These are phyloP conservation scores for Tuber indicum DNA, from an alignment of 495 filamentous ascomycete species.

Conservation along the genomic window DNA sequence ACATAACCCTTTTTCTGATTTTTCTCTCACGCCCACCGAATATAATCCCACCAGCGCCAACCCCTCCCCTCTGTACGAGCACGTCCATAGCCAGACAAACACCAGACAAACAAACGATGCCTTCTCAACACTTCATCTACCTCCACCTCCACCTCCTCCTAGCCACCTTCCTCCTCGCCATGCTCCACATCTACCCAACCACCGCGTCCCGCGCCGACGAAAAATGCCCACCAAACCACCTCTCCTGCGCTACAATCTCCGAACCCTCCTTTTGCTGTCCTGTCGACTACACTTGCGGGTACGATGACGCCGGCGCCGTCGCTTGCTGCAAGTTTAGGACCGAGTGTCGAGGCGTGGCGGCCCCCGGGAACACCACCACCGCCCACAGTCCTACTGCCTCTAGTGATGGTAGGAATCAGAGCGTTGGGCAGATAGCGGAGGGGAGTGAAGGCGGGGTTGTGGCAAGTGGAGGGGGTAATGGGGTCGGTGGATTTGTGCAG, in stretches of 20 bases:
- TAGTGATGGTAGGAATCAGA: neutral
- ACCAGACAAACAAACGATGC: neutral
- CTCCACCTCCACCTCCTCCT: neutral
- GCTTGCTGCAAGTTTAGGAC: neutral
- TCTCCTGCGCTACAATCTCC: conserved; percentile 3
- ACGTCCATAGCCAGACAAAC: neutral
- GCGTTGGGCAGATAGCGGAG: neutral
- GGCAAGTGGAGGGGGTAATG: neutral
- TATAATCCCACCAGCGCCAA: conserved; percentile 1
- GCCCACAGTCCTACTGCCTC: neutral
- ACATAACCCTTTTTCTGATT: neutral
- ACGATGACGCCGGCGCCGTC: neutral
- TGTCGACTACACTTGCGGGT: neutral
- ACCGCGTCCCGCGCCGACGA: neutral
- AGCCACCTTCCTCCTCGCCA: neutral
- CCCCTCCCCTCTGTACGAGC: neutral
- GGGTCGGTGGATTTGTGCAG: neutral
- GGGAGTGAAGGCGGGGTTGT: neutral
- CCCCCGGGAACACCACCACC: neutral
- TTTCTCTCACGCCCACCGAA: neutral
- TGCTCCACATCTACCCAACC: neutral
- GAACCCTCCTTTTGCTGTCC: neutral
- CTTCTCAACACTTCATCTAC: neutral
- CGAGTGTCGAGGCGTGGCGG: neutral
- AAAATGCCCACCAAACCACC: neutral